phyloP scores from a whole-genome alignment of 257 asterid species.

The Euphrasia confusa region DNA sequence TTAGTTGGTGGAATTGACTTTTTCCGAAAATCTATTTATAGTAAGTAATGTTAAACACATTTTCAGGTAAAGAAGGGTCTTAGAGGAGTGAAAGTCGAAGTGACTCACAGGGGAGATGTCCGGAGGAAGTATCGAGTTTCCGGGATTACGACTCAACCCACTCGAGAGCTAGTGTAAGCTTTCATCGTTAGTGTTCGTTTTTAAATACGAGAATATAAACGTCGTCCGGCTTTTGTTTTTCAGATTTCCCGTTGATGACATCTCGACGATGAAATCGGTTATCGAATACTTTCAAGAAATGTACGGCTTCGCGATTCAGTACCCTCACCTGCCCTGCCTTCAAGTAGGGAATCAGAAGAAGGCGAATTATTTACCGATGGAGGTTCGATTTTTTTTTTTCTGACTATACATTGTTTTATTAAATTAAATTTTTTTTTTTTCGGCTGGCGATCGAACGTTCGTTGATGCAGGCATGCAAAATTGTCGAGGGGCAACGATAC shows the following conservation, averaged over 20 bases:
- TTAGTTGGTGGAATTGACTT: background rate
- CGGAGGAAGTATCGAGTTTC: conserved; percentile 93
- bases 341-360: conserved; percentile 99
- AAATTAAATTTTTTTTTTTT: background rate
- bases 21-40: background rate
- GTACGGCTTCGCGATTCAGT: conserved; percentile 86
- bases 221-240: background rate
- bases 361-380: conserved; percentile 98
- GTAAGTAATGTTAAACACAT: background rate
- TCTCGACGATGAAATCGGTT: conserved; percentile 84
- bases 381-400: conserved; percentile 40
- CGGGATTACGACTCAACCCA: conserved; percentile 90
- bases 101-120: conserved; percentile 89
- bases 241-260: conserved; percentile 97
- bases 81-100: conserved; percentile 98
- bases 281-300: conserved; percentile 93
- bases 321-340: conserved; percentile 95
- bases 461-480: conserved; percentile 77
- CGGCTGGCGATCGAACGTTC: conserved; percentile 17
- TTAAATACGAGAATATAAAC: no score
- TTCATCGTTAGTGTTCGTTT: background rate
- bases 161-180: conserved; percentile 90
- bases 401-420: background rate
- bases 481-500: conserved; percentile 96
- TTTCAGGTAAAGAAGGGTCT: conserved; percentile 92